Percentiles rank a stretch among this genome's conserved stretches.
phyloP scores from a whole-genome alignment of 768 basidiomycete species.

The Amanita fuliginea region DNA sequence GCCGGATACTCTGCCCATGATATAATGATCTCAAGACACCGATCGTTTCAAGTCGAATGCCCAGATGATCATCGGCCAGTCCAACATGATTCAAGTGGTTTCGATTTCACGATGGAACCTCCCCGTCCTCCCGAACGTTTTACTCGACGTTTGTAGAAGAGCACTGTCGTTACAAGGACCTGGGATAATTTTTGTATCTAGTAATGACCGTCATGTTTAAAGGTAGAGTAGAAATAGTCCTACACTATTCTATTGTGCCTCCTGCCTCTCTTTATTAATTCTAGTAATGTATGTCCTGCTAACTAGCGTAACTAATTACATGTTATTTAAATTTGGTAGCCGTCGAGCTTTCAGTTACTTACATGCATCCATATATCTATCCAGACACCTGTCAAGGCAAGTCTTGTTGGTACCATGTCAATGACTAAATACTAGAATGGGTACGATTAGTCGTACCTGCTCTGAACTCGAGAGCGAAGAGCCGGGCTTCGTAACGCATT shows the following conservation, averaged over 20 bases:
- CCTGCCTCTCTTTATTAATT: conserved; percentile 40
- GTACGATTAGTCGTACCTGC: conserved; percentile 37
- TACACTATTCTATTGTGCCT: conserved; percentile 9
- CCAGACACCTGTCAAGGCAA: conserved; percentile 66
- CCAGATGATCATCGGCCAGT: conserved; percentile 7
- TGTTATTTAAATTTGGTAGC: background rate
- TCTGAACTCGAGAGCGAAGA: conserved; percentile 58
- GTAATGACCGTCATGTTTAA: background rate
- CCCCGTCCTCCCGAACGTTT: background rate
- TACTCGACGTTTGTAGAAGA: background rate
- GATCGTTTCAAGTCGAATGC: background rate
- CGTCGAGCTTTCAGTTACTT: conserved; percentile 20
- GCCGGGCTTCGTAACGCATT: conserved; percentile 71
- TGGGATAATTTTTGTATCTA: background rate
- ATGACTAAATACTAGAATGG: conserved; percentile 1
- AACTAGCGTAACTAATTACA: conserved; percentile 57
- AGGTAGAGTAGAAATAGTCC: background rate
- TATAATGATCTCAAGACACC: background rate
- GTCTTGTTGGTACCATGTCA: conserved; percentile 24
- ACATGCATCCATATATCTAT: conserved; percentile 83
- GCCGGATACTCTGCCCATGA: background rate
- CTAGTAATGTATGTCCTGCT: conserved; percentile 57
- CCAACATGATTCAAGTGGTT: background rate
- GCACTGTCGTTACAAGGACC: background rate
- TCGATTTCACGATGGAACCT: background rate